Evolutionary conservation across 371 early-diverging fungal species (phyloP).

Genomic region (Rhizopus arrhizus): DNA sequence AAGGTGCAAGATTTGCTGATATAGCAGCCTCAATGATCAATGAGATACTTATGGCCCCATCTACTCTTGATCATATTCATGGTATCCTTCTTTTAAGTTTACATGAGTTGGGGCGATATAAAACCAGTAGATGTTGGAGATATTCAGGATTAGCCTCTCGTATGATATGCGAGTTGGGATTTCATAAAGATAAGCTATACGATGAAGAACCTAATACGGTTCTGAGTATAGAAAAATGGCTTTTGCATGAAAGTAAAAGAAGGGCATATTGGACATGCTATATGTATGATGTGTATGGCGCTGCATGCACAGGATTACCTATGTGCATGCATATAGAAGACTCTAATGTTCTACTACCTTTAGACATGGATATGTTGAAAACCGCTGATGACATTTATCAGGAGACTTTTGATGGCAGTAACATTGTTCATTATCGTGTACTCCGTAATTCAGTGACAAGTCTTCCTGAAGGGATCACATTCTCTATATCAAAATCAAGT

Average conservation of each 20-base stretch:
- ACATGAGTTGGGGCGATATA: background rate
- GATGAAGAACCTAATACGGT: background rate
- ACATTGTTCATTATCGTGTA: background rate
- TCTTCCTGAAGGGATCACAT: background rate
- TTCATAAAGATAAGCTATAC: background rate
- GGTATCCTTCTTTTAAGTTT: background rate
- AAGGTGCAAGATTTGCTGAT: too few relatives aligned
- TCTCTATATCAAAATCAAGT: background rate
- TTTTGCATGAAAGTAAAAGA: background rate
- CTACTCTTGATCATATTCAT: background rate
- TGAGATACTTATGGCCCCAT: too few relatives aligned
- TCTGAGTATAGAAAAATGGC: background rate
- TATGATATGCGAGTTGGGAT: background rate
- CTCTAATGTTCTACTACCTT: background rate
- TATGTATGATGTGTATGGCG: background rate
- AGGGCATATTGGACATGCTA: background rate
- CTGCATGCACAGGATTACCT: background rate
- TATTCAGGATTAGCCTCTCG: background rate
- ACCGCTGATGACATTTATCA: background rate
- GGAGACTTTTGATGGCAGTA: background rate
- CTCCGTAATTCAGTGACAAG: background rate
- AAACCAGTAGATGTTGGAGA: background rate
- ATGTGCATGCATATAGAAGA: background rate
- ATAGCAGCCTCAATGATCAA: too few relatives aligned
- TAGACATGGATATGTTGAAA: background rate